phyloP scores from a whole-genome alignment of 805 yeast species.

The Cyberlindnera euphorbiiphila region DNA sequence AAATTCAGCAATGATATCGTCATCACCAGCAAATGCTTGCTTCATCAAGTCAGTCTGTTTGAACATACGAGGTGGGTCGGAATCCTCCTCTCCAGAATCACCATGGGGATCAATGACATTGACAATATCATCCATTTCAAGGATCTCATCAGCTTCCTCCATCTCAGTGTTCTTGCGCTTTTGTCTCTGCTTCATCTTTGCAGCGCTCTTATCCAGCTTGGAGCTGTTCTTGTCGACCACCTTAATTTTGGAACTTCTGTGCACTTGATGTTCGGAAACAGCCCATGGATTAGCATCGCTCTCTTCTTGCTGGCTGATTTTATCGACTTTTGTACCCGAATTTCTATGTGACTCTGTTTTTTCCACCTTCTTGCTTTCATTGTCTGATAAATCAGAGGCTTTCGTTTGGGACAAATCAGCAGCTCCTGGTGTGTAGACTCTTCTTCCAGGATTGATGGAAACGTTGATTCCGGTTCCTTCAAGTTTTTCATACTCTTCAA shows the following conservation, averaged over 20 bases:
- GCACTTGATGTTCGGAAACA: slow-evolving; percentile 26
- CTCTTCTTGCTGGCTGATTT: slow-evolving; percentile 4
- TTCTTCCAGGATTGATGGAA: slow-evolving; percentile 67
- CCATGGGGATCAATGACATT: slow-evolving; percentile 46
- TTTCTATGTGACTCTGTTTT: slow-evolving; percentile 7
- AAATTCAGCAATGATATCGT: slow-evolving; percentile 81
- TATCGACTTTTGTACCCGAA: neutral
- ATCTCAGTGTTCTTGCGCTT: slow-evolving; percentile 32
- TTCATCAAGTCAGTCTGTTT: slow-evolving; percentile 77
- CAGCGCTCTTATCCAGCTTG: slow-evolving; percentile 41
- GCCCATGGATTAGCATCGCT: slow-evolving; percentile 49
- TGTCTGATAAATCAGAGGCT: too few species aligned
- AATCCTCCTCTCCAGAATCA: slow-evolving; percentile 40
- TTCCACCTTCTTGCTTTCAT: too few species aligned
- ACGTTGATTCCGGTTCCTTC: slow-evolving; percentile 42
- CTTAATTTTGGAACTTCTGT: slow-evolving; percentile 43
- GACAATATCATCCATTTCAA: slow-evolving; percentile 52
- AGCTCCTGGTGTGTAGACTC: slow-evolving; percentile 66
- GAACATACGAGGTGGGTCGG: slow-evolving; percentile 49
- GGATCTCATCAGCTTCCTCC: slow-evolving; percentile 37
- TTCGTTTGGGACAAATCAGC: too few species aligned
- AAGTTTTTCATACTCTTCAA: slow-evolving; percentile 34
- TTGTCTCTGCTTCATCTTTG: slow-evolving; percentile 26
- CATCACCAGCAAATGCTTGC: slow-evolving; percentile 97
- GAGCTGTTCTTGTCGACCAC: slow-evolving; percentile 50